Evolutionary conservation across 208 protist species (phyloP), one percentile per base, ranked within the genome.

Genomic region (Leishmania martiniquensis): DNA sequence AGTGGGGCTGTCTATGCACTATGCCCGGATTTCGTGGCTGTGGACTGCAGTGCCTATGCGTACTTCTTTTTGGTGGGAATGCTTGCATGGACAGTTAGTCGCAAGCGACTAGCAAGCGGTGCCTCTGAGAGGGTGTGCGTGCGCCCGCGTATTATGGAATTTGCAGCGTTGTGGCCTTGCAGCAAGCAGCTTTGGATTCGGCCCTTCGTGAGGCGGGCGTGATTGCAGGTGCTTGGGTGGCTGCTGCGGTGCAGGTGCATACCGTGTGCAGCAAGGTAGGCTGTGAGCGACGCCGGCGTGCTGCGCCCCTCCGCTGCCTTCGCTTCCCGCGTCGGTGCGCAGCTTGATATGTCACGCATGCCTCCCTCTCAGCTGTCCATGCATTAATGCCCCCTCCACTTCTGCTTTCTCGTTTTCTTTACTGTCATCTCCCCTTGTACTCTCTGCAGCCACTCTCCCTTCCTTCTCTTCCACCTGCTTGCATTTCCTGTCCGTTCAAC

Each of bases 341-440:
- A 54, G 34, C 12, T 51, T 13, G 44, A 66, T 55, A 17, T 60
- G 2, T 67, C 42, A 49, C n/a, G 39, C 63, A 47, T 49, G 6
- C 25, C 22, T 57, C 5, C 22, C 13, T 57, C 6, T 29, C 52
- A 29, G 52, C 52, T 29, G 22, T 12, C 52, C 22, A 57, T 57
- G 52, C 22, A 57, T 29, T 29, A 25, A 44, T 68, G 20, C 42
- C 2, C n/a, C 47, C 42, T 57, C 10, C 45, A 57, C 47, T 57
- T 72, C 32, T 55, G 45, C 25, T 72, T 72, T 68, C 42, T 68
- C 63, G 32, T 39, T 44, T 22, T 45, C 34, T 68, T 68, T 25
- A 6, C 9, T 13, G 9, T 22, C 17, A 17, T 47, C 17, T 49
- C 29, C 20, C 7, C 17, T 32, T n/a, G 39, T 32, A 4, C 32